A percentile compares a stretch with the other conserved stretches of the same genome.
phyloP scores from a whole-genome alignment of 1,284 basidiomycete species.

The Cronartium ribicola region DNA sequence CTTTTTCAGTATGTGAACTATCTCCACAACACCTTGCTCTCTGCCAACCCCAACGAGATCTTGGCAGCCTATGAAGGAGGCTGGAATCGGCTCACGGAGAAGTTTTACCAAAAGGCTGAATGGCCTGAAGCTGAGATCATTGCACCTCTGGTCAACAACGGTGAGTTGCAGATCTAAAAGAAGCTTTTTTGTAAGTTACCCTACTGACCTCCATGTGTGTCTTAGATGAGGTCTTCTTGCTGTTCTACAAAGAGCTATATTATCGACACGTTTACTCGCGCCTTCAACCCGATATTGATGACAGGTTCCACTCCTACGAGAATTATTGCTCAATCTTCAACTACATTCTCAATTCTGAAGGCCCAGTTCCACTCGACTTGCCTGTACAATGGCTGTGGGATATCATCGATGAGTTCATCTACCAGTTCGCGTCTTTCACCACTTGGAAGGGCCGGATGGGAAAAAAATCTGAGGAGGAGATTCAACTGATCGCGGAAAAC shows the following conservation, averaged over 20 bases:
- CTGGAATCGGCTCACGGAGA: slow-evolving; percentile 93
- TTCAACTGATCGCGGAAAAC: slow-evolving; percentile 57
- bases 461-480: slow-evolving; percentile 67
- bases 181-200: too few species aligned
- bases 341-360: slow-evolving; percentile 88
- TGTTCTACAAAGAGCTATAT: slow-evolving; percentile 91
- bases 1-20: slow-evolving; percentile 48
- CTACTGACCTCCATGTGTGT: not conserved
- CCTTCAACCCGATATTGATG: slow-evolving; percentile 88
- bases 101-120: slow-evolving; percentile 87
- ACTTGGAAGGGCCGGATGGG: slow-evolving; percentile 81
- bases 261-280: slow-evolving; percentile 92
- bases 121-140: slow-evolving; percentile 98
- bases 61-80: slow-evolving; percentile 88
- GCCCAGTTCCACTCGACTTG: slow-evolving; percentile 82
- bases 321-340: slow-evolving; percentile 98
- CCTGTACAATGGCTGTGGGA: slow-evolving; percentile 99
- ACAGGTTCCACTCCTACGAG: slow-evolving; percentile 97
- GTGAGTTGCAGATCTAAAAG: slow-evolving; percentile 54
- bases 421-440: slow-evolving; percentile 95
- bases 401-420: slow-evolving; percentile 98
- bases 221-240: slow-evolving; percentile 84
- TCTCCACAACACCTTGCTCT: slow-evolving; percentile 50
- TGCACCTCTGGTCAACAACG: slow-evolving; percentile 85
- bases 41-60: slow-evolving; percentile 60